Conservation (phyloP, 495 filamentous ascomycete species). For the Glarea lozoyensis region DNA sequence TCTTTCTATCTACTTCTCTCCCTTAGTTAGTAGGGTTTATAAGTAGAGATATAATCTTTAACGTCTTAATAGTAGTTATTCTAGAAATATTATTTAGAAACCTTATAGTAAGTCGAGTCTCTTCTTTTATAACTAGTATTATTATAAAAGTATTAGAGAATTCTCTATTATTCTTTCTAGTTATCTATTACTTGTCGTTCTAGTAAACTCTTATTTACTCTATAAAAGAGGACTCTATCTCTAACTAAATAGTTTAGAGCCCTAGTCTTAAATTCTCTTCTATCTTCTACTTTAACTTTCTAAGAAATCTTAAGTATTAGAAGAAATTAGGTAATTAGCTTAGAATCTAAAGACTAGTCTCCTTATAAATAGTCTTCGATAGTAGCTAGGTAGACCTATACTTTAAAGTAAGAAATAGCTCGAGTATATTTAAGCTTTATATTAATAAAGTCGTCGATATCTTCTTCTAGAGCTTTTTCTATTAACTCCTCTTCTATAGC, state of each 20-base stretch:
- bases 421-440: too few species aligned
- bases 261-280: not conserved
- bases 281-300: not conserved
- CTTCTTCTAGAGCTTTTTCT: not conserved
- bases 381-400: not conserved
- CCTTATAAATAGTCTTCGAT: not conserved
- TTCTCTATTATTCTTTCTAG: not conserved
- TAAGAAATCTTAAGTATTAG: not conserved
- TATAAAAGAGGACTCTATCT: not conserved
- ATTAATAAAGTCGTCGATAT: not conserved
- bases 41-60: not conserved
- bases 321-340: not conserved
- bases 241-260: not conserved
- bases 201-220: not conserved
- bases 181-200: not conserved
- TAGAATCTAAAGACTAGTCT: not conserved
- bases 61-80: not conserved
- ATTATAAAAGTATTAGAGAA: not conserved
- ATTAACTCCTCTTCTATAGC: not conserved
- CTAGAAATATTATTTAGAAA: not conserved
- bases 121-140: not conserved
- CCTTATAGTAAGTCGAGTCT: not conserved
- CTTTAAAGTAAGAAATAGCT: not conserved
- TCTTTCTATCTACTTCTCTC: not conserved
- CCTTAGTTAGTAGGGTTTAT: not conserved